These are phyloP conservation scores for Ehretia macrophylla DNA, from an alignment of 257 asterid genomes.

Conservation along the genomic window DNA sequence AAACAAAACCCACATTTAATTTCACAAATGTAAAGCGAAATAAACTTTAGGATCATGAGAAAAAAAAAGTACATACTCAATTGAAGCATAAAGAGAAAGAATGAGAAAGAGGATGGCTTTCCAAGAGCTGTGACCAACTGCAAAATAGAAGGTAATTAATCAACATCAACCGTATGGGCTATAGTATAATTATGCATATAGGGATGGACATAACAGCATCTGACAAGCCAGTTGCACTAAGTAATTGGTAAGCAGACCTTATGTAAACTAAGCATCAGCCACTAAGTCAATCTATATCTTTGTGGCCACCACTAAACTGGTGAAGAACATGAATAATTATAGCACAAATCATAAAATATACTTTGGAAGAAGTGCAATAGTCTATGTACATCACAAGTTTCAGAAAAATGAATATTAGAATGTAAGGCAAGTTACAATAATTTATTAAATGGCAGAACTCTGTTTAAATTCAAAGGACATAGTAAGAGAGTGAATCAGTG, in stretches of 20 bases:
- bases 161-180: neutral
- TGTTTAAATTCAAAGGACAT: conserved; percentile 12
- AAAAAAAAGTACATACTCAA: too few relatives aligned
- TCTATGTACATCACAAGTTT: neutral
- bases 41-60: too few relatives aligned
- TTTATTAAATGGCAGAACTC: conserved; percentile 6
- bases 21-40: too few relatives aligned
- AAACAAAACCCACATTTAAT: too few relatives aligned
- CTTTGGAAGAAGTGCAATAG: neutral
- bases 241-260: conserved; percentile 1
- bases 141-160: conserved; percentile 20
- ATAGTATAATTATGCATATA: neutral
- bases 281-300: conserved; percentile 7
- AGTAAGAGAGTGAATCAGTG: conserved; percentile 39
- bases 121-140: conserved; percentile 78
- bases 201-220: neutral
- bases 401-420: too few relatives aligned
- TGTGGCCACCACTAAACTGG: conserved; percentile 29
- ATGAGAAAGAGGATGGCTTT: conserved; percentile 67
- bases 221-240: conserved; percentile 7
- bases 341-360: conserved; percentile 10
- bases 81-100: too few relatives aligned
- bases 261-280: neutral
- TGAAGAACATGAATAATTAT: conserved; percentile 8
- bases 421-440: neutral